Base-by-base conservation (phyloP, 805 yeast species). In the Saturnispora quitensis region DNA sequence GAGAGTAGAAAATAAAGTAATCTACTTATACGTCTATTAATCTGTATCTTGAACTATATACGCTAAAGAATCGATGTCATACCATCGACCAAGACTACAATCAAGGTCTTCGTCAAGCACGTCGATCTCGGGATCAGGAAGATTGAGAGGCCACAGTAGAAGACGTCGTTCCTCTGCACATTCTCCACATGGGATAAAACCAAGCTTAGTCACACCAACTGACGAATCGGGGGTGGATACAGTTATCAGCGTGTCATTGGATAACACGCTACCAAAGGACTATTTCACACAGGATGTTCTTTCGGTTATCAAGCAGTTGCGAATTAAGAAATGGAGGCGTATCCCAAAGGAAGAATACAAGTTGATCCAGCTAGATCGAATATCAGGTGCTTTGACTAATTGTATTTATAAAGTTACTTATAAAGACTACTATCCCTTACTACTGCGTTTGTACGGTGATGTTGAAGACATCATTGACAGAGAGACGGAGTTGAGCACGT, bases 351-450 rank as follows among this genome's bases (percentile, higher is more conserved):
- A 61, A 56, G 59, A 71, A 8, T 65, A 76, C 18, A 71, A 70
- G 20, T 67, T 71, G 38, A 66, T 91, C 40, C 72, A 68, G 22
- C 66, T 90, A 20, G 73, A 69, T 40, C 76, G 96, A 57, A 88
- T 93, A 47, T 79, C 87, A 36, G 98, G 99, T 20, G 99, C 99
- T 0, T 75, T 93, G 65, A 93, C 98, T 20, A 93, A 93, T 66
- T 84, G 90, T 34, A 86, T 91, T 50, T 93, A 85, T 66, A 81
- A 81, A 61, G 77, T 93, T 20, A 55, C 72, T 46, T 64, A 62
- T 54, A 60, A 65, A 54, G 67, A 61, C 54, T 65, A 68, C 59
- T 80, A 74, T 58, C 90, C 85, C 10, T 69, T 93, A 35, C 69
- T 93, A 43, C 70, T 93, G 55, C 72, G 99, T 58, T 80, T 93